Conservation (phyloP, 129 eudicot genomes). For the Helianthus tuberosus region DNA sequence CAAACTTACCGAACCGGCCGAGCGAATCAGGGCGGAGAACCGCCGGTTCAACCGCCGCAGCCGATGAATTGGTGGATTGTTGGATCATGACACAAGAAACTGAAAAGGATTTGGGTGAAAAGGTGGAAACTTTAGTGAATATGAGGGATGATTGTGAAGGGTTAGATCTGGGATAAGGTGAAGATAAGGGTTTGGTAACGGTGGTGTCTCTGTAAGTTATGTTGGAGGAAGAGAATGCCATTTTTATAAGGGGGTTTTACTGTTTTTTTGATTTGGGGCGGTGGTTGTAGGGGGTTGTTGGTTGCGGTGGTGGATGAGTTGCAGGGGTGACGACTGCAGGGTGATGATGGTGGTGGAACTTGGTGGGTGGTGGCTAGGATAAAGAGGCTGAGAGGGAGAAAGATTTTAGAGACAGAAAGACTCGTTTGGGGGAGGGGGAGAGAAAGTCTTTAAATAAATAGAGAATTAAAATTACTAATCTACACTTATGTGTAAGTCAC, state of each 20-base stretch:
- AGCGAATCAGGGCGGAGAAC: constrained; percentile 70
- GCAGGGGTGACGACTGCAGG: no score
- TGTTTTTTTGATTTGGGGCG: background rate
- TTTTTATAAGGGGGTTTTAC: background rate
- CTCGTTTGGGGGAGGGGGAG: no score
- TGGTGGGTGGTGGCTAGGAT: no score
- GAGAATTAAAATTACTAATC: no score
- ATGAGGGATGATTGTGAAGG: constrained; percentile 2
- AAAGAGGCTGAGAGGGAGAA: no score
- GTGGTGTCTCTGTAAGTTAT: background rate
- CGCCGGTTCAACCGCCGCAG: background rate
- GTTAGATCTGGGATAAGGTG: background rate
- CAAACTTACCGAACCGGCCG: constrained; percentile 87
- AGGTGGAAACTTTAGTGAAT: constrained; percentile 4
- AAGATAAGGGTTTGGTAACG: background rate
- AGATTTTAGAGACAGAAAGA: no score
- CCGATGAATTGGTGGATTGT: background rate
- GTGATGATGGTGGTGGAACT: no score
- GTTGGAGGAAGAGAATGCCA: background rate
- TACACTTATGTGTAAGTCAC: no score
- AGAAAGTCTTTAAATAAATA: no score
- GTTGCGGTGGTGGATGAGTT: no score
- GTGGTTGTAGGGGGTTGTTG: no score
- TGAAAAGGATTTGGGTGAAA: background rate
- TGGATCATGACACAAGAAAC: constrained; percentile 14